phyloP scores from a whole-genome alignment of 768 basidiomycete genomes.

The Leccinum longicurvipes region DNA sequence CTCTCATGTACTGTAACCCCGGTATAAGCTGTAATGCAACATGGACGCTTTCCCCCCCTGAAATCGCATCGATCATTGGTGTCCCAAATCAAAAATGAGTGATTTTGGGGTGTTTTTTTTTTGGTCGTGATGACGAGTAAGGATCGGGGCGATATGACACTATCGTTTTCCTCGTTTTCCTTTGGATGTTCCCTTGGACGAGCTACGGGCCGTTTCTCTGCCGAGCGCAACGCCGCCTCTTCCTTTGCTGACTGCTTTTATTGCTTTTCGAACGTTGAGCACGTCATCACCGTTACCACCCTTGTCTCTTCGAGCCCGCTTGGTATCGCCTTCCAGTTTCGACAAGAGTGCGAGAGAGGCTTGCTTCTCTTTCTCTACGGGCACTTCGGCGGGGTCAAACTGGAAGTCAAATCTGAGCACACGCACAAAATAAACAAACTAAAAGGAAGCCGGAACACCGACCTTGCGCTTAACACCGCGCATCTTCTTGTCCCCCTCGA shows the following conservation, averaged over 20 bases:
- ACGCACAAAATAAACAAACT: neutral
- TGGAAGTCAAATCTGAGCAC: slow-evolving; percentile 31
- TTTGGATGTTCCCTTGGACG: slow-evolving; percentile 20
- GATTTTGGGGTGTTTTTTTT: neutral
- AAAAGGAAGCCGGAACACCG: neutral
- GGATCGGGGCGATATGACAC: neutral
- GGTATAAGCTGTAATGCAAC: slow-evolving; percentile 9
- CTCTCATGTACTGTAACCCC: slow-evolving; percentile 12
- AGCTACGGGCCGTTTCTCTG: slow-evolving; percentile 33
- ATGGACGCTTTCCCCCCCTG: slow-evolving; percentile 1
- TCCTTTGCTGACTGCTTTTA: slow-evolving; percentile 71
- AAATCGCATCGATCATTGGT: no score
- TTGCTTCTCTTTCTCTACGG: slow-evolving; percentile 65
- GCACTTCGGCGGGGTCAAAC: slow-evolving; percentile 82
- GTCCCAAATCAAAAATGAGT: neutral
- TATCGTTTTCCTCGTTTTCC: slow-evolving; percentile 30
- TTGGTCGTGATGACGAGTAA: neutral
- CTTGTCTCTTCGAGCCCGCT: slow-evolving; percentile 46
- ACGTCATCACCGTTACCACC: slow-evolving; percentile 41
- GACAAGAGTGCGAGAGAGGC: slow-evolving; percentile 72
- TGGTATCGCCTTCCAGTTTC: slow-evolving; percentile 69
- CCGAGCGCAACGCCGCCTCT: slow-evolving; percentile 60
- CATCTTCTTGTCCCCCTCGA: slow-evolving; percentile 89
- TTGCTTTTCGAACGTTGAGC: slow-evolving; percentile 87
- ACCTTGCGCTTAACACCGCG: slow-evolving; percentile 93